Percentiles rank a stretch among this genome's conserved stretches.
phyloP scores from a whole-genome alignment of 495 filamentous ascomycete genomes.

The Aspergillus indologenus region DNA sequence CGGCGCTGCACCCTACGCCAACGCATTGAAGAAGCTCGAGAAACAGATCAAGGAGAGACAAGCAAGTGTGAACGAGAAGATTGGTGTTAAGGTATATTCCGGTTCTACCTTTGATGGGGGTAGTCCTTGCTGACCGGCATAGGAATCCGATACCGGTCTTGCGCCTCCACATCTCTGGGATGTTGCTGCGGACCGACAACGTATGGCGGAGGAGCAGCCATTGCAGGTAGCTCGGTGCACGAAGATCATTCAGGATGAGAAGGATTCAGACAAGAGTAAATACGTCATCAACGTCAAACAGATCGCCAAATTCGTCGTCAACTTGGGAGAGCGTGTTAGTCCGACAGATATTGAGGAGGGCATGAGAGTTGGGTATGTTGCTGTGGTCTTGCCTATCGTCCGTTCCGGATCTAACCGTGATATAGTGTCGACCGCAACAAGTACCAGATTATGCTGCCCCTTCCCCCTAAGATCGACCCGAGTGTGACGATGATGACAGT shows the following conservation, averaged over 20 bases:
- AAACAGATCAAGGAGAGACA: constrained; percentile 98
- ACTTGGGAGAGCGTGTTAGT: constrained; percentile 93
- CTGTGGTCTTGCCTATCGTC: background rate
- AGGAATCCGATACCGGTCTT: constrained; percentile 98
- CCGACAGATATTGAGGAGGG: constrained; percentile 99
- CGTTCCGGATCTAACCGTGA: background rate
- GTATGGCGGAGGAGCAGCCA: constrained; percentile 97
- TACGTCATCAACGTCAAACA: constrained; percentile 99
- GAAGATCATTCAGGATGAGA: constrained; percentile 97
- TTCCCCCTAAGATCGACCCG: constrained; percentile 99
- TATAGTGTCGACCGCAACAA: constrained; percentile 91
- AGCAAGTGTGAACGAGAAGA: constrained; percentile 96
- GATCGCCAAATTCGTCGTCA: constrained; percentile 98
- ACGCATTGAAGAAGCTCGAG: constrained; percentile 89
- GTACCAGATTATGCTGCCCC: constrained; percentile 94
- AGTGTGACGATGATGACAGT: constrained; percentile 99
- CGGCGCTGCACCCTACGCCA: constrained; percentile 92
- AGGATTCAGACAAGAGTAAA: constrained; percentile 97
- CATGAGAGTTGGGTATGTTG: constrained; percentile 83
- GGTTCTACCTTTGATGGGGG: constrained; percentile 5
- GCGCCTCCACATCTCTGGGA: constrained; percentile 99
- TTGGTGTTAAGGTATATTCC: constrained; percentile 64
- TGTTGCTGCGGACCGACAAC: constrained; percentile 93
- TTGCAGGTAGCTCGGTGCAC: constrained; percentile 97
- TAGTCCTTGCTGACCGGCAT: constrained; percentile 24